Percentiles rank a stretch among this genome's conserved stretches.
Evolutionary conservation across 1,139 yeast species (phyloP).

Genomic region (Diutina sp.): DNA sequence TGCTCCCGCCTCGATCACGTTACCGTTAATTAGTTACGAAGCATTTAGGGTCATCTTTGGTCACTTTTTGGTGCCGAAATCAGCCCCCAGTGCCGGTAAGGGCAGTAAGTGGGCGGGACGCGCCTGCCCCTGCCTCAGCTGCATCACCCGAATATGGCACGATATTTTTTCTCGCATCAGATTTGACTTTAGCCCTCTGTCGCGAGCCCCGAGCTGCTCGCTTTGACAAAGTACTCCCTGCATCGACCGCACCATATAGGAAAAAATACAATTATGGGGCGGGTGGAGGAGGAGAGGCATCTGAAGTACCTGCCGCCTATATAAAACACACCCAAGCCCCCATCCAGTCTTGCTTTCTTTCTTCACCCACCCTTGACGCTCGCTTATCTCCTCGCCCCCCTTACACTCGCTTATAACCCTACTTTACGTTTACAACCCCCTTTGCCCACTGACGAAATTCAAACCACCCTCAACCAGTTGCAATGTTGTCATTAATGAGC

Average conservation of each 20-base stretch:
- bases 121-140: neutral
- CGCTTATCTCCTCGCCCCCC: neutral
- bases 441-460: neutral
- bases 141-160: neutral
- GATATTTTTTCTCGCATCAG: neutral
- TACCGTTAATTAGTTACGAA: neutral
- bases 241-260: neutral
- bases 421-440: neutral
- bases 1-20: neutral
- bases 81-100: neutral
- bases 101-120: neutral
- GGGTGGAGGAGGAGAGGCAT: neutral
- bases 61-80: neutral
- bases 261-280: neutral
- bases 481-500: conserved; percentile 1
- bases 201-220: neutral
- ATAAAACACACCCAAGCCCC: neutral
- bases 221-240: neutral
- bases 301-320: neutral
- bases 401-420: neutral
- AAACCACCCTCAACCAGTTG: neutral
- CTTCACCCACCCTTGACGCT: conserved; percentile 3
- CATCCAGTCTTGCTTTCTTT: neutral
- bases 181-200: neutral
- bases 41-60: neutral